phyloP scores from a whole-genome alignment of 1,284 basidiomycete genomes.

The Phlebopus sp. region DNA sequence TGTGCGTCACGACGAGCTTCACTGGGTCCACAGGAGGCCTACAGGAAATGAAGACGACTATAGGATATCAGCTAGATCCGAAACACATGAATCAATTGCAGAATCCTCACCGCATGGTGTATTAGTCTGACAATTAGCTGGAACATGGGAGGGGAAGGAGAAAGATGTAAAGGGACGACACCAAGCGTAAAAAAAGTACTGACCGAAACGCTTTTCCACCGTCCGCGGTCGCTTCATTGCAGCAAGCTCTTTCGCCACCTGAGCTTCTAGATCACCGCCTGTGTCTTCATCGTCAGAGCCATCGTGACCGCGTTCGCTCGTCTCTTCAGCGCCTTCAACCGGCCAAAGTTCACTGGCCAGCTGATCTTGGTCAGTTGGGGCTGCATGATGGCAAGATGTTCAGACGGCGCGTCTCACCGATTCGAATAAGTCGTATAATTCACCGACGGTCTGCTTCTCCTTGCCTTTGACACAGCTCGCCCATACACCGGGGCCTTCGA shows the following conservation, averaged over 20 bases:
- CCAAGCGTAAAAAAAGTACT: conserved; percentile 20
- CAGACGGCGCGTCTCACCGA: conserved; percentile 40
- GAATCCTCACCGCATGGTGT: conserved; percentile 64
- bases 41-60: conserved; percentile 79
- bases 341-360: conserved; percentile 73
- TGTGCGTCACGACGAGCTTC: conserved; percentile 60
- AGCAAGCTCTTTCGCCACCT: conserved; percentile 67
- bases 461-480: conserved; percentile 79
- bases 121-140: conserved; percentile 73
- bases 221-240: conserved; percentile 63
- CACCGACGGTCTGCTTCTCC: conserved; percentile 71
- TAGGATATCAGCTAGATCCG: conserved; percentile 4
- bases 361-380: conserved; percentile 36
- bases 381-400: neutral
- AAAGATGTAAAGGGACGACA: neutral
- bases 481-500: conserved; percentile 81
- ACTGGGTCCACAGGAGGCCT: conserved; percentile 75
- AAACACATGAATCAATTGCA: neutral
- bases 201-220: conserved; percentile 61
- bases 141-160: neutral
- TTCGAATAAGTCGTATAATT: conserved; percentile 76
- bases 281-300: conserved; percentile 32
- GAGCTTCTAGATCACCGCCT: conserved; percentile 58
- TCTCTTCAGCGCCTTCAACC: conserved; percentile 15
- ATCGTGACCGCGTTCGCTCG: conserved; percentile 15